phyloP scores from a whole-genome alignment of 306 rosid species.

The Oxytropis ochrocephala region DNA sequence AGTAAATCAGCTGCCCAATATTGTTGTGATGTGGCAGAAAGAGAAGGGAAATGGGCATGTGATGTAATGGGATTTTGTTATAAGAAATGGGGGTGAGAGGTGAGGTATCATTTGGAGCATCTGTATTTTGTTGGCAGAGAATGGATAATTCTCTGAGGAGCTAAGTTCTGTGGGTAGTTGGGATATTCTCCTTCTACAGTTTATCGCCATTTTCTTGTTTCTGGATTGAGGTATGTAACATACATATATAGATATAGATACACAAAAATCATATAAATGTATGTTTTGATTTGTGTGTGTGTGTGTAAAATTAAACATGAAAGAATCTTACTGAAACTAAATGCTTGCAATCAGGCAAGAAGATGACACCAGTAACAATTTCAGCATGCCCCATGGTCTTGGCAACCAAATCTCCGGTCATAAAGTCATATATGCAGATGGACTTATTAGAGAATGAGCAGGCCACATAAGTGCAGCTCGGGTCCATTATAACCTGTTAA shows the following conservation, averaged over 20 bases:
- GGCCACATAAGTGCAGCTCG: constrained; percentile 59
- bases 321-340: constrained; percentile 57
- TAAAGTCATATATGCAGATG: constrained; percentile 53
- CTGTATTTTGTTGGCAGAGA: too few relatives aligned
- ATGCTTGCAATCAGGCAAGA: constrained; percentile 74
- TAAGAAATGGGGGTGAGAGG: too few relatives aligned
- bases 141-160: too few relatives aligned
- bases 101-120: too few relatives aligned
- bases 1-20: too few relatives aligned
- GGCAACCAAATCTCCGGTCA: constrained; percentile 58
- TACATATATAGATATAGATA: not conserved
- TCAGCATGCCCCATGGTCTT: constrained; percentile 74
- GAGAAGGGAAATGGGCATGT: too few relatives aligned
- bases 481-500: constrained; percentile 64
- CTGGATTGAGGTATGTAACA: too few relatives aligned
- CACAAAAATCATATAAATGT: not conserved
- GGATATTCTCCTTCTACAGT: too few relatives aligned
- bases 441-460: constrained; percentile 74
- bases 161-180: too few relatives aligned
- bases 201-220: too few relatives aligned
- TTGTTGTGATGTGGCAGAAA: too few relatives aligned
- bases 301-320: constrained; percentile 3
- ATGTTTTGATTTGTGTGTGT: not conserved
- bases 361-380: constrained; percentile 70
- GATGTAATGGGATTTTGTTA: too few relatives aligned